Percentiles rank a stretch among this genome's conserved stretches.
phyloP scores from a whole-genome alignment of 805 yeast species.

The Starmerella potacharoeniae region DNA sequence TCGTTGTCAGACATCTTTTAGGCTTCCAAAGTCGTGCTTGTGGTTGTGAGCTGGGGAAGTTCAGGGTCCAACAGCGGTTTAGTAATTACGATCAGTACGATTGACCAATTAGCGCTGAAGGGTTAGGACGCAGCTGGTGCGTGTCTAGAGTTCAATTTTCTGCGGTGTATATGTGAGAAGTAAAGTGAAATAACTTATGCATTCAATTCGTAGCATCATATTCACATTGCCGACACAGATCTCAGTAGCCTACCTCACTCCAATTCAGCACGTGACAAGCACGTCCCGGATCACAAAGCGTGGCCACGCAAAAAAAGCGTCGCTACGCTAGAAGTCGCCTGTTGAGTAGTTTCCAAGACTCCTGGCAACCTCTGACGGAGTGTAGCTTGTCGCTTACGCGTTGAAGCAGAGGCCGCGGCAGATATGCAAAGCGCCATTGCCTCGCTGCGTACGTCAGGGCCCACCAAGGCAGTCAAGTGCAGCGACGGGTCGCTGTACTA shows the following conservation, averaged over 20 bases:
- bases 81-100: conserved; percentile 7
- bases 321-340: no score
- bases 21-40: neutral
- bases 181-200: no score
- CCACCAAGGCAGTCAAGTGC: neutral
- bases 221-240: no score
- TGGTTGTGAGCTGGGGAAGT: neutral
- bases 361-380: no score
- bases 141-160: no score
- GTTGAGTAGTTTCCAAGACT: no score
- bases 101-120: conserved; percentile 7
- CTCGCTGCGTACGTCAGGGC: conserved; percentile 12
- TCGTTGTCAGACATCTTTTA: conserved; percentile 17
- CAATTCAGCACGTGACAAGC: no score
- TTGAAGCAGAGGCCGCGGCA: neutral
- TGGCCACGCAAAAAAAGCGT: no score
- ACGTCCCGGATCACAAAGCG: no score
- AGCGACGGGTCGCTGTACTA: conserved; percentile 4
- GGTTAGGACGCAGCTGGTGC: neutral
- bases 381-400: neutral
- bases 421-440: conserved; percentile 17
- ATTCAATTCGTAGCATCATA: no score
- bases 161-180: no score
- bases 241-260: no score
- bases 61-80: neutral